Conservation (phyloP, 768 basidiomycete genomes). For the Heimioporus sp. region DNA sequence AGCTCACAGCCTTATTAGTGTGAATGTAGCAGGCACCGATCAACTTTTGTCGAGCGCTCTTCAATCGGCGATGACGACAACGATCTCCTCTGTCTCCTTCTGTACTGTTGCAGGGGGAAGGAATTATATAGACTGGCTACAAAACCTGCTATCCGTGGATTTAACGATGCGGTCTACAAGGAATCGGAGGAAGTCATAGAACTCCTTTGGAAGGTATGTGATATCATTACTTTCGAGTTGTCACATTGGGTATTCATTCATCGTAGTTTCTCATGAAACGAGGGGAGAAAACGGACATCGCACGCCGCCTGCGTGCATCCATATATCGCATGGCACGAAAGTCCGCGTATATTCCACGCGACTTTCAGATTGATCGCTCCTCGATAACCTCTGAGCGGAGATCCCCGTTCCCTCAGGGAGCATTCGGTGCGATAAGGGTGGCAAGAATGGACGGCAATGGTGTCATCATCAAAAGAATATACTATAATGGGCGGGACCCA, state of each 20-base stretch:
- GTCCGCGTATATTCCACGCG: constrained; percentile 21
- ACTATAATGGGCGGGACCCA: not conserved
- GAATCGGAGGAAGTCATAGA: constrained; percentile 21
- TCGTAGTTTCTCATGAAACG: constrained; percentile 12
- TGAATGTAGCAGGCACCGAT: constrained; percentile 12
- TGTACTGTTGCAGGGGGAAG: constrained; percentile 15
- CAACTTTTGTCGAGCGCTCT: not conserved
- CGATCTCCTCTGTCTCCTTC: constrained; percentile 18
- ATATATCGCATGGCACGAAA: constrained; percentile 30
- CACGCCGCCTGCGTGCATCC: constrained; percentile 14
- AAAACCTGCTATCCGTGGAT: not conserved
- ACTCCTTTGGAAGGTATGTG: constrained; percentile 20
- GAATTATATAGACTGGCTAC: constrained; percentile 13
- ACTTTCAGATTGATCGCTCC: constrained; percentile 6
- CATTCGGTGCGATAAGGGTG: constrained; percentile 18
- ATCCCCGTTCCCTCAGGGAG: too few species aligned
- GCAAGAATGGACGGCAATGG: constrained; percentile 9
- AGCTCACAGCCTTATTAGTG: constrained; percentile 6
- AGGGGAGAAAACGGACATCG: not conserved
- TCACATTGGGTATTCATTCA: not conserved
- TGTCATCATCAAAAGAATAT: constrained; percentile 28
- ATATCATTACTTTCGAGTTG: not conserved
- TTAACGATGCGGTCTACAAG: not conserved
- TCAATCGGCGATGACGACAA: constrained; percentile 11
- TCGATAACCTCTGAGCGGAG: not conserved